These are phyloP conservation scores for Phytophthora boehmeriae DNA, from an alignment of 352 stramenopile species.

Conservation along the genomic window DNA sequence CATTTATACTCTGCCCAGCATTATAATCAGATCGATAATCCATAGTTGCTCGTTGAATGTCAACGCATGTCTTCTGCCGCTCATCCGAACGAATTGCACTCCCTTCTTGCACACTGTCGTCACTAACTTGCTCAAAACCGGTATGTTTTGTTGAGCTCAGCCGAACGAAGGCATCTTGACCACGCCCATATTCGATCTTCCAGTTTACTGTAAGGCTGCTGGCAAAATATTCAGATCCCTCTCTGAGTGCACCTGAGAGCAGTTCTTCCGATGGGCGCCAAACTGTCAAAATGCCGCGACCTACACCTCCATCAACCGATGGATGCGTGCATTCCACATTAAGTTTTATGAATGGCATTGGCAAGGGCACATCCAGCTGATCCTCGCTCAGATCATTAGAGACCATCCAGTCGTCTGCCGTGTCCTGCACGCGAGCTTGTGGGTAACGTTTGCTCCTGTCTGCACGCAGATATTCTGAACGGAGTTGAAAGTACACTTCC, in stretches of 20 bases:
- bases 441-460: slow-evolving; percentile 19
- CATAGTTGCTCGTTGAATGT: slow-evolving; percentile 31
- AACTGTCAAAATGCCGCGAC: slow-evolving; percentile 57
- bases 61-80: slow-evolving; percentile 21
- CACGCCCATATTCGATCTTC: slow-evolving; percentile 51
- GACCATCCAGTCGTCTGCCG: slow-evolving; percentile 3
- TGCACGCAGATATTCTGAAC: slow-evolving; percentile 34
- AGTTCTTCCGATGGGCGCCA: slow-evolving; percentile 71
- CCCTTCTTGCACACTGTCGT: slow-evolving; percentile 5
- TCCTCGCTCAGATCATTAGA: slow-evolving; percentile 16
- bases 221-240: slow-evolving; percentile 65
- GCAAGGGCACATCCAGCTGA: slow-evolving; percentile 36
- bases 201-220: slow-evolving; percentile 70
- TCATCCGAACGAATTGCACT: not conserved
- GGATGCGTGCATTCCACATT: slow-evolving; percentile 67
- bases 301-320: slow-evolving; percentile 16
- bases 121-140: slow-evolving; percentile 40
- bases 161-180: slow-evolving; percentile 50
- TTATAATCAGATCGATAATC: slow-evolving; percentile 34
- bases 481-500: slow-evolving; percentile 50
- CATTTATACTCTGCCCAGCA: slow-evolving; percentile 28
- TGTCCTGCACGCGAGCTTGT: slow-evolving; percentile 13
- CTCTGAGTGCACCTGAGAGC: slow-evolving; percentile 39
- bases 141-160: slow-evolving; percentile 73
- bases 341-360: slow-evolving; percentile 71